A percentile compares a stretch with the other conserved stretches of the same genome.
These are phyloP conservation scores for Ceratobasidium sp. DNA, from an alignment of 1,284 basidiomycete species.

Conservation along the genomic window DNA sequence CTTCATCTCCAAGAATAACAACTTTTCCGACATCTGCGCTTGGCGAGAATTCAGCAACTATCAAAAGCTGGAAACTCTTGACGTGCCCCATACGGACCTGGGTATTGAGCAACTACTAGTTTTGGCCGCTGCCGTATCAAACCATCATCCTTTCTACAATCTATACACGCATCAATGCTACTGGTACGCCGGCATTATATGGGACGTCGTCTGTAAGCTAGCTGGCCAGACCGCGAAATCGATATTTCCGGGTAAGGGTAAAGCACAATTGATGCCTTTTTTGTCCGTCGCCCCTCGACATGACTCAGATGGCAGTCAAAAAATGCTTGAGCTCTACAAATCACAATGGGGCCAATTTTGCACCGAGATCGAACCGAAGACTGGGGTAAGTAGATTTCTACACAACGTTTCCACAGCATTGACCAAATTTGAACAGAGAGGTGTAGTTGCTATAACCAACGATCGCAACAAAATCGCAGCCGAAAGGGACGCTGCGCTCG, in stretches of 20 bases:
- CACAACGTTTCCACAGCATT: background rate
- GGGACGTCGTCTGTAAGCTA: constrained; percentile 12
- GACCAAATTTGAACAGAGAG: background rate
- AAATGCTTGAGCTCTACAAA: background rate
- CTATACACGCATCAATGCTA: constrained; percentile 10
- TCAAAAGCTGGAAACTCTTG: background rate
- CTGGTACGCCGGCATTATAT: constrained; percentile 14
- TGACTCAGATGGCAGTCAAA: background rate
- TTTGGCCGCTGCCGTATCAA: background rate
- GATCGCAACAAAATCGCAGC: background rate
- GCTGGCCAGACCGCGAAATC: background rate
- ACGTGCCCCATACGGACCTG: background rate
- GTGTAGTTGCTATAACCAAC: background rate
- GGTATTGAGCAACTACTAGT: background rate
- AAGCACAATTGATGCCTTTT: background rate
- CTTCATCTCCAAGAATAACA: background rate
- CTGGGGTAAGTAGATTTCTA: background rate
- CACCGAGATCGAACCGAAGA: background rate
- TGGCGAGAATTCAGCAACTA: background rate
- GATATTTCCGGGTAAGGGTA: background rate
- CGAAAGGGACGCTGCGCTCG: background rate
- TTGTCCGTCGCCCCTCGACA: background rate
- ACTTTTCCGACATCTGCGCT: background rate
- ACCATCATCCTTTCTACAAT: background rate
- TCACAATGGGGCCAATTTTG: background rate